A percentile compares a stretch with the other conserved stretches of the same genome.
Evolutionary conservation across 1,284 basidiomycete species (phyloP).

Genomic region (Wallemia hederae): DNA sequence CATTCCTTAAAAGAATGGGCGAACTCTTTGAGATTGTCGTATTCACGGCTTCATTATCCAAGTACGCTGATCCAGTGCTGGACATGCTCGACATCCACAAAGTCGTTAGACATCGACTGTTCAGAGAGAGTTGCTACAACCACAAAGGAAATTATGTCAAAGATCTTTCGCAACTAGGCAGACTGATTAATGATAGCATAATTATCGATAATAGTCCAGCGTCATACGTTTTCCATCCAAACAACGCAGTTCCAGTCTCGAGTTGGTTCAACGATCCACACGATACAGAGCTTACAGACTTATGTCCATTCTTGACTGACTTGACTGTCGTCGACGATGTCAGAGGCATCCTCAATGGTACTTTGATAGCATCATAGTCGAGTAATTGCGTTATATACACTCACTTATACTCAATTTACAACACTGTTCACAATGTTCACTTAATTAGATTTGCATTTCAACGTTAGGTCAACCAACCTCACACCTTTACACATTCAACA

Average conservation of each 20-base stretch:
- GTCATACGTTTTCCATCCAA: slow-evolving; percentile 96
- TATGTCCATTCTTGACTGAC: slow-evolving; percentile 77
- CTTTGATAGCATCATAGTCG: slow-evolving; percentile 4
- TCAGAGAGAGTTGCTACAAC: slow-evolving; percentile 96
- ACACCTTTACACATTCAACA: too few relatives aligned
- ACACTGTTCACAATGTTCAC: neutral
- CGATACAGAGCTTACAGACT: slow-evolving; percentile 82
- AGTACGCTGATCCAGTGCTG: slow-evolving; percentile 95
- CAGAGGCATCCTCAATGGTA: slow-evolving; percentile 50
- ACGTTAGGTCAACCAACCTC: neutral
- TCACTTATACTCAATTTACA: neutral
- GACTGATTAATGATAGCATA: slow-evolving; percentile 72
- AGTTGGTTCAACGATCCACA: slow-evolving; percentile 98
- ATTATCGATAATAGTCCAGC: slow-evolving; percentile 98
- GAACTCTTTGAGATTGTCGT: slow-evolving; percentile 95
- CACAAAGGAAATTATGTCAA: slow-evolving; percentile 99
- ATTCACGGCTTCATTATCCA: slow-evolving; percentile 89
- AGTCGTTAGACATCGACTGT: slow-evolving; percentile 79
- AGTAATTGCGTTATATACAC: too few relatives aligned
- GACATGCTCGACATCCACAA: slow-evolving; percentile 83
- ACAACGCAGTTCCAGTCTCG: slow-evolving; percentile 93
- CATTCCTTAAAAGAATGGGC: slow-evolving; percentile 88
- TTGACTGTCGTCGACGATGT: slow-evolving; percentile 63
- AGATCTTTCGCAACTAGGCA: slow-evolving; percentile 88
- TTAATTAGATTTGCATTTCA: neutral